These are phyloP conservation scores for Simplicillium sp. DNA, from an alignment of 2,329 filamentous ascomycete genomes.

Conservation along the genomic window DNA sequence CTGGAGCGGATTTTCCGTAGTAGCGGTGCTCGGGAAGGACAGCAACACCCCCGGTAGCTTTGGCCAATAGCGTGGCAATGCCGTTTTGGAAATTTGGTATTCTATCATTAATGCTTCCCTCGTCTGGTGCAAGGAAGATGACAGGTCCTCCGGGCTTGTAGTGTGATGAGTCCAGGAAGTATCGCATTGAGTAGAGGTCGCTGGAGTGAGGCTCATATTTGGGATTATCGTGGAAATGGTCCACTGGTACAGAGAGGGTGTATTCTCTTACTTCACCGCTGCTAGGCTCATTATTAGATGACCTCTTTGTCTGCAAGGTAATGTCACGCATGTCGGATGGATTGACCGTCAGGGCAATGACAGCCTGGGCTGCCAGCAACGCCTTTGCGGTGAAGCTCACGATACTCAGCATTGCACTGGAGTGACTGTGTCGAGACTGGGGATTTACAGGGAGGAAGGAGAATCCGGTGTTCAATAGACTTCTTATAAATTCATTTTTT, in stretches of 20 bases:
- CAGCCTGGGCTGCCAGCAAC: too few relatives aligned
- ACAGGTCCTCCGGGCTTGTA: constrained; percentile 74
- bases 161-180: constrained; percentile 72
- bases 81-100: constrained; percentile 68
- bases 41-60: constrained; percentile 63
- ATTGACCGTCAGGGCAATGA: too few relatives aligned
- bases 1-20: constrained; percentile 69
- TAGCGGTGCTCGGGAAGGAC: constrained; percentile 83
- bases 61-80: constrained; percentile 59
- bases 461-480: too few relatives aligned
- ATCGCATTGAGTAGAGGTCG: constrained; percentile 59
- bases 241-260: constrained; percentile 44
- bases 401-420: too few relatives aligned
- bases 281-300: too few relatives aligned
- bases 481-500: too few relatives aligned
- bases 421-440: too few relatives aligned
- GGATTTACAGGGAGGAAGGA: too few relatives aligned
- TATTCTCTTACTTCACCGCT: not conserved
- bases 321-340: too few relatives aligned
- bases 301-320: too few relatives aligned
- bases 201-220: constrained; percentile 68
- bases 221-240: constrained; percentile 76
- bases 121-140: constrained; percentile 65
- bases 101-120: constrained; percentile 52
- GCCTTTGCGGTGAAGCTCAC: too few relatives aligned